Conservation (phyloP, 345 rosid genomes). For the Trapa bicornis region DNA sequence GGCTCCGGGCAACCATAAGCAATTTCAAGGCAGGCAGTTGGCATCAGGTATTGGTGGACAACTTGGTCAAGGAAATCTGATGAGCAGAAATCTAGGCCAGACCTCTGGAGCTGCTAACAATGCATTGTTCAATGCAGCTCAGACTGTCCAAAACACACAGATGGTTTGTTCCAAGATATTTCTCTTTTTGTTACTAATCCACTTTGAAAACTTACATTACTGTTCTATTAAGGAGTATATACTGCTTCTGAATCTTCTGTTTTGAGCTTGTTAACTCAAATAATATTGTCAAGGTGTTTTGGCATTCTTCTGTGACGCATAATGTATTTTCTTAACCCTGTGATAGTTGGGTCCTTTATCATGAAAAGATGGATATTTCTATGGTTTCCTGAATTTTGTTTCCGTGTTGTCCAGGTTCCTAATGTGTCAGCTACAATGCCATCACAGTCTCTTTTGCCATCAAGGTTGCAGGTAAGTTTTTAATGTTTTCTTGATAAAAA, state of each 20-base stretch:
- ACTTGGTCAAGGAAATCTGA: constrained; percentile 60
- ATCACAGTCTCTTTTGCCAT: constrained; percentile 53
- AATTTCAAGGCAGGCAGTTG: constrained; percentile 77
- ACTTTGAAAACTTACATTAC: constrained; percentile 2
- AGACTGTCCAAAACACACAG: constrained; percentile 64
- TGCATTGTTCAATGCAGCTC: constrained; percentile 80
- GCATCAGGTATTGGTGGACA: constrained; percentile 69
- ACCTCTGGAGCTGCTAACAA: constrained; percentile 63
- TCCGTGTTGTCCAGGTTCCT: constrained; percentile 44
- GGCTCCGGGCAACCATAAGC: constrained; percentile 64
- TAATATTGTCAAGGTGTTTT: not conserved
- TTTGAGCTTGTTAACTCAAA: not conserved
- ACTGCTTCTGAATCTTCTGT: not conserved
- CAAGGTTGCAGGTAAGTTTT: constrained; percentile 64
- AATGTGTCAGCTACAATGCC: constrained; percentile 68
- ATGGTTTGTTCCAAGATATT: constrained; percentile 40
- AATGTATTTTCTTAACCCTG: not conserved
- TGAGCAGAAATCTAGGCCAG: constrained; percentile 74
- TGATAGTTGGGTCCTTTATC: constrained; percentile 3
- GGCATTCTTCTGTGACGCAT: not conserved
- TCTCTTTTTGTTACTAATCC: constrained; percentile 7
- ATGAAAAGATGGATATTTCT: constrained; percentile 2
- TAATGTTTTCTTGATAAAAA: not conserved
- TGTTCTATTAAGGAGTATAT: not conserved
- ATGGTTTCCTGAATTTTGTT: constrained; percentile 5